Conservation (phyloP, 1,284 basidiomycete genomes). For the Somion occarium region DNA sequence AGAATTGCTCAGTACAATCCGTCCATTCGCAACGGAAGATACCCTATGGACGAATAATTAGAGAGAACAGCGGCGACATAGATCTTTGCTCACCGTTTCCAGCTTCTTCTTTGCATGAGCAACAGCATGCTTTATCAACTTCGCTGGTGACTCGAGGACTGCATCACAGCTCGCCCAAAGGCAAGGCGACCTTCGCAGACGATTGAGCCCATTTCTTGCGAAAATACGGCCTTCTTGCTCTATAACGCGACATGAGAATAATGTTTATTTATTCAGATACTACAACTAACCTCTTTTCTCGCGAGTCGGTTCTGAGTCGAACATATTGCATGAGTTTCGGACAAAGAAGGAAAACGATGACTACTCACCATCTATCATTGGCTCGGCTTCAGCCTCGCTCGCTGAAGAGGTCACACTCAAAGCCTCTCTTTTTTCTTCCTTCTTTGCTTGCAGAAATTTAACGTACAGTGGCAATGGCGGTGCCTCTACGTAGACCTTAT, state of each 20-base stretch:
- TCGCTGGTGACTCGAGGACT: constrained; percentile 47
- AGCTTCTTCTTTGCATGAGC: constrained; percentile 37
- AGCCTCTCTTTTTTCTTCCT: not conserved
- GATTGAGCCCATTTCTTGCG: constrained; percentile 31
- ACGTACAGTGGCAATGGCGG: constrained; percentile 21
- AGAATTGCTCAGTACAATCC: constrained; percentile 36
- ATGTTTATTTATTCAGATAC: not conserved
- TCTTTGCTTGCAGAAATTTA: not conserved
- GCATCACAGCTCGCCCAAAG: constrained; percentile 55
- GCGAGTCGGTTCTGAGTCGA: not conserved
- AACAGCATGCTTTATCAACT: constrained; percentile 46
- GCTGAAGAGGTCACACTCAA: not conserved
- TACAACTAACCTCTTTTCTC: not conserved
- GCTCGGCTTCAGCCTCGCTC: not conserved
- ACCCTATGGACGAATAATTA: constrained; percentile 10
- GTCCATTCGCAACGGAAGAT: constrained; percentile 43
- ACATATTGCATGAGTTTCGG: not conserved
- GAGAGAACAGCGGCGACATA: constrained; percentile 3
- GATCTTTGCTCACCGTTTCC: constrained; percentile 24
- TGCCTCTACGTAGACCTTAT: constrained; percentile 11
- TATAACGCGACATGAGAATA: constrained; percentile 30
- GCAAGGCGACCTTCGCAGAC: constrained; percentile 46
- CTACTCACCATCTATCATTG: not conserved
- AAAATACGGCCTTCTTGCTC: constrained; percentile 34
- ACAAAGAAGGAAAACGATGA: not conserved